phyloP scores from a whole-genome alignment of 2,329 filamentous ascomycete genomes.

The Colletotrichum theobromicola region DNA sequence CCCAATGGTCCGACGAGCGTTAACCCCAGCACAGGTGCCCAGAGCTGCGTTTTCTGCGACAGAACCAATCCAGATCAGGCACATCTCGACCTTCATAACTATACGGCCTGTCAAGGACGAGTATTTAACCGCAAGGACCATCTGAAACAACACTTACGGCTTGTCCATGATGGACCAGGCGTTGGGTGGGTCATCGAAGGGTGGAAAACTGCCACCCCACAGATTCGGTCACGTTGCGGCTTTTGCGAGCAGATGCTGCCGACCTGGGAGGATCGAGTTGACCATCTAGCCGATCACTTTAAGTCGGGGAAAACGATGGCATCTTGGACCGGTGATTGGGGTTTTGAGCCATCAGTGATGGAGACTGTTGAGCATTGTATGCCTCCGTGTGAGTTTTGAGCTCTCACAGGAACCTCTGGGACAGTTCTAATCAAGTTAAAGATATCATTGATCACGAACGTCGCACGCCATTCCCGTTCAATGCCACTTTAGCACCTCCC shows the following conservation, averaged over 20 bases:
- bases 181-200: conserved; percentile 67
- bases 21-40: conserved; percentile 62
- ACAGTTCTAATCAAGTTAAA: conserved; percentile 47
- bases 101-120: conserved; percentile 70
- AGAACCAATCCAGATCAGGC: conserved; percentile 56
- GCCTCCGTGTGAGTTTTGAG: conserved; percentile 59
- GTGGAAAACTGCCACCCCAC: conserved; percentile 65
- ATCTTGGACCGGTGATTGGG: conserved; percentile 74
- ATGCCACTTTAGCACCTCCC: conserved; percentile 47
- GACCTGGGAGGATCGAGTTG: conserved; percentile 65
- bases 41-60: conserved; percentile 66
- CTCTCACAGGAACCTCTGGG: conserved; percentile 39
- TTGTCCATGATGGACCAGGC: conserved; percentile 68
- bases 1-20: conserved; percentile 61
- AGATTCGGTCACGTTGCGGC: conserved; percentile 68
- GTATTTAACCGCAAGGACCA: conserved; percentile 72
- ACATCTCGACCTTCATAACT: conserved; percentile 65
- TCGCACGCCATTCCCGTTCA: conserved; percentile 59
- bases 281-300: conserved; percentile 71
- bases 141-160: conserved; percentile 67
- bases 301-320: conserved; percentile 69
- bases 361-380: conserved; percentile 71
- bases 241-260: conserved; percentile 69
- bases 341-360: conserved; percentile 66
- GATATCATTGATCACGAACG: conserved; percentile 70